A percentile compares a stretch with the other conserved stretches of the same genome.
Conservation (phyloP, 768 basidiomycete species). For the Psilocybe azurescens region DNA sequence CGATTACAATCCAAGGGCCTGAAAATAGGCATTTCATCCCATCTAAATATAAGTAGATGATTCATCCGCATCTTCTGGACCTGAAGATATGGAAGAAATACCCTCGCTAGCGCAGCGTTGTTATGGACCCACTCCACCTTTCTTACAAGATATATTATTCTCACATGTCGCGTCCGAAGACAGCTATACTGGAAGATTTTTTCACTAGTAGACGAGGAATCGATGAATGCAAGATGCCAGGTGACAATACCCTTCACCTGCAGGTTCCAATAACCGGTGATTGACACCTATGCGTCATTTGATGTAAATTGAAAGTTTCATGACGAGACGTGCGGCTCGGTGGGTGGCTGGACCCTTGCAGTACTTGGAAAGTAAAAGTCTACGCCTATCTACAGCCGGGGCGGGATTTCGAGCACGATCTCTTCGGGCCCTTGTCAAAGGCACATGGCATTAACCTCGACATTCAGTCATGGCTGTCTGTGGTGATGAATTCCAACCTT, state of each 20-base stretch:
- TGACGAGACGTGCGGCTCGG: not conserved
- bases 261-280: not conserved
- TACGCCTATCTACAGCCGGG: conserved; percentile 10
- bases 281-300: not conserved
- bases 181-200: not conserved
- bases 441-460: conserved; percentile 26
- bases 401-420: conserved; percentile 19
- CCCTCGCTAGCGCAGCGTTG: not conserved
- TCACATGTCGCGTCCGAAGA: not conserved
- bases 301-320: not conserved
- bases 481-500: conserved; percentile 5
- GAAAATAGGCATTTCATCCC: not conserved
- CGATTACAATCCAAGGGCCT: not conserved
- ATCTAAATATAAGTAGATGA: not conserved
- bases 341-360: not conserved
- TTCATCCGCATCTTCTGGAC: not conserved
- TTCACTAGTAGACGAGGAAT: not conserved
- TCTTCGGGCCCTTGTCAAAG: conserved; percentile 22
- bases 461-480: conserved; percentile 4
- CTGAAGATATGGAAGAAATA: not conserved
- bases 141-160: not conserved
- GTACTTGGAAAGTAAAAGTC: conserved; percentile 7
- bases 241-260: not conserved
- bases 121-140: conserved; percentile 3
- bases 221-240: not conserved